Evolutionary conservation across 352 stramenopile genomes (phyloP).

Genomic region (Phytopythium mirpurense): DNA sequence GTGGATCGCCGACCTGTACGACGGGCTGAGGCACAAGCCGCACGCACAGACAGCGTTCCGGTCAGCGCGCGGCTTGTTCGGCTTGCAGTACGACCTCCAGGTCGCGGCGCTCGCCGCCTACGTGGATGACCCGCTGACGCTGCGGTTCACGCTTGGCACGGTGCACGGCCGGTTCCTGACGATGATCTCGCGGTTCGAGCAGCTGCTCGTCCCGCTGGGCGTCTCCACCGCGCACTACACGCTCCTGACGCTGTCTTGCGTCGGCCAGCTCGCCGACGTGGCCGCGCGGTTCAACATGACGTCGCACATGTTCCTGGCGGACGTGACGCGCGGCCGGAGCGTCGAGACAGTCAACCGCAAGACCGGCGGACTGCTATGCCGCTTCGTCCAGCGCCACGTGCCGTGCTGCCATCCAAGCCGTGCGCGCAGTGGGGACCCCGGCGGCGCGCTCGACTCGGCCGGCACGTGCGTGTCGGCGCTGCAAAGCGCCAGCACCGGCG

Average conservation of each 20-base stretch:
- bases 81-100: constrained; percentile 42
- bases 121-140: constrained; percentile 28
- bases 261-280: constrained; percentile 19
- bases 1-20: constrained; percentile 2
- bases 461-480: constrained; percentile 21
- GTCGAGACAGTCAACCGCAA: constrained; percentile 22
- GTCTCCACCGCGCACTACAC: constrained; percentile 24
- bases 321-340: constrained; percentile 19
- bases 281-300: constrained; percentile 29
- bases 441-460: constrained; percentile 2
- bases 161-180: constrained; percentile 37
- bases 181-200: constrained; percentile 31
- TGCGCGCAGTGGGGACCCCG: not conserved
- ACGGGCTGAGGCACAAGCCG: not conserved
- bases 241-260: constrained; percentile 26
- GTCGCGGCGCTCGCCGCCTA: constrained; percentile 35
- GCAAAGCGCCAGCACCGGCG: constrained; percentile 18
- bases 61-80: constrained; percentile 25
- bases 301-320: constrained; percentile 36
- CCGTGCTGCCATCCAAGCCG: constrained; percentile 26
- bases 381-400: constrained; percentile 27
- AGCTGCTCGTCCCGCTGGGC: constrained; percentile 22
- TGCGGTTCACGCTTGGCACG: constrained; percentile 37
- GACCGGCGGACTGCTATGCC: constrained; percentile 30
- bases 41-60: constrained; percentile 20